Evolutionary conservation across 257 asterid species (phyloP), one percentile per base, ranked within the genome.

Genomic region (Asclepias syriaca): DNA sequence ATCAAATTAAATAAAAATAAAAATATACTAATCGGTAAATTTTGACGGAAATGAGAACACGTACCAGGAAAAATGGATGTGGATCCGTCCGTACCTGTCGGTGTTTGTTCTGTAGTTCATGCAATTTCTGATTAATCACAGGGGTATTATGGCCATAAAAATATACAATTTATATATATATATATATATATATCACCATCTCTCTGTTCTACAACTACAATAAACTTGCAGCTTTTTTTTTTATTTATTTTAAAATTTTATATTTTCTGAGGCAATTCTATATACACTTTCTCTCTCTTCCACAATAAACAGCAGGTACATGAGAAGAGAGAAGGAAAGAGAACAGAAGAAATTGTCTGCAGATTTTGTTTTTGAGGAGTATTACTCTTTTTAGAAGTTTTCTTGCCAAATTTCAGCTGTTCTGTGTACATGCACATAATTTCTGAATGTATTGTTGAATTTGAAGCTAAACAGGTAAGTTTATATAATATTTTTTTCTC

Each of bases 391-490:
- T 5, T 0, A 27, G 18, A 61, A 48, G 63, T 32, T 32, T 69
- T 6, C 10, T 43, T 43, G 10, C 14, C 15, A 46, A 18, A 34
- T 63, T 53, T 40, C 37, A 53, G 27, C 74, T 55, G 65, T 70
- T 70, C 40, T 54, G 12, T 19, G 60, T 53, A 22, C 55, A 58
- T 32, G 58, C 32, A 37, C 32, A 37, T 45, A 43, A 5, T 37
- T 29, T 50, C 65, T 27, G 39, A 46, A 58, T 15, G 74, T 34
- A 34, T 34, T 34, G 3, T 34, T 34, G 6, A 34, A 34, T 34
- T 66, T 72, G 77, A 74, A 77, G 75, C 70, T 66, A 22, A 61
- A 46, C 49, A 46, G 56, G 85, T 79, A 68, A 84, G 72, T 77
- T 66, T 69, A 34, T 73, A 19, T 40, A 11, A 24, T 14, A 61